Percentiles rank a stretch among this genome's conserved stretches.
Conservation (phyloP, 1,284 basidiomycete species). For the Naganishia albida region DNA sequence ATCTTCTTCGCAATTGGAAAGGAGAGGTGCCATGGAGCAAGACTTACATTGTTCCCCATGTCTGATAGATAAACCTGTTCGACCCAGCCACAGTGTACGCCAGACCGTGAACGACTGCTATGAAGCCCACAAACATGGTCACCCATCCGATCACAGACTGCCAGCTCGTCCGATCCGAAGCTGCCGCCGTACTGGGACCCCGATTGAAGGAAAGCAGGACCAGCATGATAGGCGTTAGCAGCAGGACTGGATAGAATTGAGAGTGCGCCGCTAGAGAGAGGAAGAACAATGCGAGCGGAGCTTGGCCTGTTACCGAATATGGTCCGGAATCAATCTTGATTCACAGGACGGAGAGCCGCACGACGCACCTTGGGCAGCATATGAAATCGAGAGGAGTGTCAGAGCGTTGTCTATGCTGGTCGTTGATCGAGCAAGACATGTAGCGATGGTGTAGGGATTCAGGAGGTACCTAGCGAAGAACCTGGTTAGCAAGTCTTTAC, state of each 20-base stretch:
- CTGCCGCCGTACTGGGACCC: not conserved
- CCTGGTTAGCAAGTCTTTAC: not conserved
- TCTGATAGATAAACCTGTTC: slow-evolving; percentile 67
- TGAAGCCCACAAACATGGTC: slow-evolving; percentile 33
- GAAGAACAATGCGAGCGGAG: slow-evolving; percentile 62
- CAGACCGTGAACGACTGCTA: slow-evolving; percentile 14
- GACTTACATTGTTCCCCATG: slow-evolving; percentile 80
- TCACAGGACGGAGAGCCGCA: not conserved
- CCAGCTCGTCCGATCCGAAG: not conserved
- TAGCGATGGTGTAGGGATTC: slow-evolving; percentile 81
- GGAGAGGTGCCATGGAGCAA: not conserved
- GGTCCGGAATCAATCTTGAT: not conserved
- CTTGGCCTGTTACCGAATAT: slow-evolving; percentile 56
- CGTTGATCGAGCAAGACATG: slow-evolving; percentile 76
- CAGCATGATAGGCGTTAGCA: slow-evolving; percentile 69
- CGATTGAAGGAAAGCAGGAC: slow-evolving; percentile 55
- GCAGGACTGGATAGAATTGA: slow-evolving; percentile 68
- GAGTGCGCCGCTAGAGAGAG: slow-evolving; percentile 71
- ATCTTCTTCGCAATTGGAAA: not conserved
- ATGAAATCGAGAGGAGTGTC: slow-evolving; percentile 67
- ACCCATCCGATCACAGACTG: slow-evolving; percentile 32
- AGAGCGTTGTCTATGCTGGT: slow-evolving; percentile 75
- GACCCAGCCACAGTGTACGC: slow-evolving; percentile 40
- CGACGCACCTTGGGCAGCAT: slow-evolving; percentile 66
- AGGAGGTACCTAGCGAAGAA: slow-evolving; percentile 67